Percentiles rank a stretch among this genome's conserved stretches.
phyloP scores from a whole-genome alignment of 2,329 filamentous ascomycete genomes.

The Colletotrichum truncatum region DNA sequence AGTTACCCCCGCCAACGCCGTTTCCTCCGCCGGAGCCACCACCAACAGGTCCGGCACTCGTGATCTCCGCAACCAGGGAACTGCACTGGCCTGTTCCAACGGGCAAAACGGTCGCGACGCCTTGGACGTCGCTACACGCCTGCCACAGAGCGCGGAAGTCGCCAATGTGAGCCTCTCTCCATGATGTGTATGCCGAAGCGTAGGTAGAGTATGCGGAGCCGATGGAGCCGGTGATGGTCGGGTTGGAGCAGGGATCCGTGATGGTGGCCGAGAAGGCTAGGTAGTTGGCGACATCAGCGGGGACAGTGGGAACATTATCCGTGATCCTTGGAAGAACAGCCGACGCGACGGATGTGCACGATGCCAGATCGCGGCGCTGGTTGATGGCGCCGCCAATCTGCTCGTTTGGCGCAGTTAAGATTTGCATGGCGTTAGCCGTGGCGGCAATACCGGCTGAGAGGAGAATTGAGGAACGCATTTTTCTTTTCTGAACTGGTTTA shows the following conservation, averaged over 20 bases:
- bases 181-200: slow-evolving; percentile 33
- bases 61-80: slow-evolving; percentile 24
- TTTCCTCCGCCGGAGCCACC: neutral
- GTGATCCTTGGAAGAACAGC: slow-evolving; percentile 33
- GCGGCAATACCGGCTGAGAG: slow-evolving; percentile 5
- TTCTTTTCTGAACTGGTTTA: neutral
- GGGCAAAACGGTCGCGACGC: slow-evolving; percentile 15
- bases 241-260: slow-evolving; percentile 36
- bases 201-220: slow-evolving; percentile 38
- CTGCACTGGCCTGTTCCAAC: slow-evolving; percentile 17
- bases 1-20: neutral
- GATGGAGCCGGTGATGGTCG: slow-evolving; percentile 37
- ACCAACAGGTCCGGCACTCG: slow-evolving; percentile 17
- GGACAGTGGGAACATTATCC: slow-evolving; percentile 33
- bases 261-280: slow-evolving; percentile 33
- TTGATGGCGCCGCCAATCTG: neutral
- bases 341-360: slow-evolving; percentile 30
- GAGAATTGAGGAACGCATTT: slow-evolving; percentile 5
- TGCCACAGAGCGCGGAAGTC: slow-evolving; percentile 33
- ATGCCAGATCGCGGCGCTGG: slow-evolving; percentile 19
- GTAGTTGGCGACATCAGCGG: slow-evolving; percentile 31
- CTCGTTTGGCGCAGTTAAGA: too few relatives aligned
- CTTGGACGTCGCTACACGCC: slow-evolving; percentile 41
- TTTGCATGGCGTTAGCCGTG: neutral
- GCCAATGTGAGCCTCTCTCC: slow-evolving; percentile 32